Evolutionary conservation across 2,329 filamentous ascomycete genomes (phyloP), one percentile per base, ranked within the genome.

Genomic region (Stenocarpella maydis): DNA sequence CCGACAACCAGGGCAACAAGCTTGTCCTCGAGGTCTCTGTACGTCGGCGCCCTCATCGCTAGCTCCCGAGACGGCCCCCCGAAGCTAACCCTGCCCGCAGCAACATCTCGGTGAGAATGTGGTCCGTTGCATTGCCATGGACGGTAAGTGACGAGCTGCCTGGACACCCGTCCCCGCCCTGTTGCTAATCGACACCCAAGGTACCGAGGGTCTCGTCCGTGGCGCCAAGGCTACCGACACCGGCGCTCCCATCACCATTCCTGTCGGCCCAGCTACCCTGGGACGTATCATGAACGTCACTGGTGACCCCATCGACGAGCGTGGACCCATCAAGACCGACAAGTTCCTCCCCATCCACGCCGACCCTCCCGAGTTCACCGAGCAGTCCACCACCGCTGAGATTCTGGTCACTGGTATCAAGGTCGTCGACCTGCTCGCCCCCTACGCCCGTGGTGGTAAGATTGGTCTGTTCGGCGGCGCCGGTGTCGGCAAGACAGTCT

Each of bases 381-480:
- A 99, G 81, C 96, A 99, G 89, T 97, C 96, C 75, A 99, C 96
- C 78, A 88, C 90, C 78, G 96, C 96, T 78, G 96, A 99, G 88
- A 91, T 99, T 84, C 91, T 99, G 77, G 93, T 97, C 79, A 99
- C 96, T 77, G 96, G 96, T 91, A 99, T 99, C 91, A 99, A 99
- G 92, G 96, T 99, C 84, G 96, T 99, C 86, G 96, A 99, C 84
- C 90, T 99, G 76, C 91, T 99, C 80, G 96, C 96, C 79, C 96
- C 96, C 80, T 99, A 99, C 86, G 96, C 96, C 83, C 96, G 96
- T 97, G 96, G 96, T 94, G 96, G 96, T 91, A 99, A 99, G 92
- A 99, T 99, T 90, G 96, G 96, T 93, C 94, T 99, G 78, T 99
- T 99, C 88, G 96, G 96, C 87, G 96, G 96, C 95, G 96, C 96